These are phyloP conservation scores for Cadophora sp. DNA, from an alignment of 2,329 filamentous ascomycete species.

Conservation along the genomic window DNA sequence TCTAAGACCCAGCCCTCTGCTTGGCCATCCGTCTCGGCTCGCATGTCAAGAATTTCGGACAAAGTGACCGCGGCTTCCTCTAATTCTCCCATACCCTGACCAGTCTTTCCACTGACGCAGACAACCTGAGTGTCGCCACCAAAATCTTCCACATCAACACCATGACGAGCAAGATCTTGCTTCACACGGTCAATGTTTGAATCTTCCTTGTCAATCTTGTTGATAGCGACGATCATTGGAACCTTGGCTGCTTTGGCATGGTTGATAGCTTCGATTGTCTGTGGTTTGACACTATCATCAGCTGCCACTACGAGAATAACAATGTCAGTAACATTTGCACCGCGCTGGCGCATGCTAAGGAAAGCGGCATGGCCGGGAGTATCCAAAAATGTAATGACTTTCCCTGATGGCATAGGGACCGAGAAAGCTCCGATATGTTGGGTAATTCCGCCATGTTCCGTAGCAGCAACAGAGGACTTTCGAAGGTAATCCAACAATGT, in stretches of 20 bases:
- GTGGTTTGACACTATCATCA: slow-evolving; percentile 96
- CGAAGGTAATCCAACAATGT: slow-evolving; percentile 93
- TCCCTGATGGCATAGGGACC: slow-evolving; percentile 84
- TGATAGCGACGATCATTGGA: slow-evolving; percentile 96
- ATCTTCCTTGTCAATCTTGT: slow-evolving; percentile 92
- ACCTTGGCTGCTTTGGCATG: slow-evolving; percentile 88
- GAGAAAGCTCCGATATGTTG: slow-evolving; percentile 99
- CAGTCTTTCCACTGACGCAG: slow-evolving; percentile 90
- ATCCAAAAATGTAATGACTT: slow-evolving; percentile 94
- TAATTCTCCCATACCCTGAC: slow-evolving; percentile 86
- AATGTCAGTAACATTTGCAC: slow-evolving; percentile 95
- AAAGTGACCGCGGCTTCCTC: slow-evolving; percentile 90
- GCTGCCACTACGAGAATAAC: slow-evolving; percentile 95
- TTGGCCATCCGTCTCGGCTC: slow-evolving; percentile 76
- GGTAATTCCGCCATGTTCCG: slow-evolving; percentile 95
- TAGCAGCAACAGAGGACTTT: slow-evolving; percentile 88
- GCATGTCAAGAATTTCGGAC: slow-evolving; percentile 88
- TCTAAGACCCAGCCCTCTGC: slow-evolving; percentile 96
- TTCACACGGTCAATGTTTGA: slow-evolving; percentile 85
- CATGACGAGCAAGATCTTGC: slow-evolving; percentile 80
- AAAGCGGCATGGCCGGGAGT: slow-evolving; percentile 97
- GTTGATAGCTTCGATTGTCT: slow-evolving; percentile 95
- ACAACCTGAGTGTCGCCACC: slow-evolving; percentile 95
- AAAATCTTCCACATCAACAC: slow-evolving; percentile 91
- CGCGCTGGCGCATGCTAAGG: slow-evolving; percentile 92